Base-by-base conservation (phyloP, 768 basidiomycete genomes). In the Obba rivulosa region DNA sequence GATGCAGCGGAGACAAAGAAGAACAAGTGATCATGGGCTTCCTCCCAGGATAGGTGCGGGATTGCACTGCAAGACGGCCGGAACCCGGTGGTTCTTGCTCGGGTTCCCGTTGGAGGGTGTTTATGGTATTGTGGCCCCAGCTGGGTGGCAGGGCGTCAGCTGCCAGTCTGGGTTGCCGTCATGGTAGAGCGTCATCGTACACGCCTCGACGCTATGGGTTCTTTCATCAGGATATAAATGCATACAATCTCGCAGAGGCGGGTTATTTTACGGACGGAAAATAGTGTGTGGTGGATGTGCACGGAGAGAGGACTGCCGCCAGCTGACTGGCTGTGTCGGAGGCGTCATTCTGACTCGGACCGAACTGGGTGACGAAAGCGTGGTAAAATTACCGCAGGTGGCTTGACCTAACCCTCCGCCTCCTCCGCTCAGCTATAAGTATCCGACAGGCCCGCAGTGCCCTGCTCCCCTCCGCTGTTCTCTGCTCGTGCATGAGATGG, bases 21-120 rank as follows among this genome's bases (percentile, higher is more conserved):
- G 62, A 60, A 63, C 49, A 69, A 64, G 56, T 66, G 64, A 60
- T 25, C 61, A 53, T 43, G 22, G 40, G 44, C 46, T 50, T 46
- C 21, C 51, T 40, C 41, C 48, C 28, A 36, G 20, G 25, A 50
- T 23, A 38, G 11, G 17, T 41, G 46, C 40, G 47, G 46, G 24
- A 38, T 35, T 41, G 40, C 28, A 31, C 28, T 31, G 28, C 28
- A 31, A 31, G 53, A 34, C 57, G 57, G 57, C 57, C 57, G 57
- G 57, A 57, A 49, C 57, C 52, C 42, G 28, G 18, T 13, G 34
- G 20, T 48, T 51, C 43, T 49, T 49, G 34, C n/a, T 17, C 43
- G 17, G 28, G 21, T 8, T 39, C 38, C 38, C 38, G n/a, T 17
- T 7, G 16, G n/a, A 8, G 8, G 5, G n/a, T 5, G 38, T 5